Evolutionary conservation across 768 basidiomycete species (phyloP).

Genomic region (Austroboletus festivus): DNA sequence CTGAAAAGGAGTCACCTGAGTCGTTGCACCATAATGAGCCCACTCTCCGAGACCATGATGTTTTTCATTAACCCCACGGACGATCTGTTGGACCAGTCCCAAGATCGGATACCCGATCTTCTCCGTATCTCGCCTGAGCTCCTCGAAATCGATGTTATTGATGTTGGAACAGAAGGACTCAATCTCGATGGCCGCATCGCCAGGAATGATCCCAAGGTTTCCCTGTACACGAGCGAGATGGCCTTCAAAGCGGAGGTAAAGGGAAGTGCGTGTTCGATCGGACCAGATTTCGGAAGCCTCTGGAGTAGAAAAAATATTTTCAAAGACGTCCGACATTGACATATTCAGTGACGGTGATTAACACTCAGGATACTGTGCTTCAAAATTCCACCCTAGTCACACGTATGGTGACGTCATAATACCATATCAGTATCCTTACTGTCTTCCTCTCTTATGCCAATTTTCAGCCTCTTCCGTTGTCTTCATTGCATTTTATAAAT

Average conservation of each 20-base stretch:
- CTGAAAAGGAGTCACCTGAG: constrained; percentile 34
- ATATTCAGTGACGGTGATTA: not conserved
- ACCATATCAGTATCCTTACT: too few relatives aligned
- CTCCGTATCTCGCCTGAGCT: constrained; percentile 38
- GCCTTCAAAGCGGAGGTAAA: constrained; percentile 32
- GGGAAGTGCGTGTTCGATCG: constrained; percentile 26
- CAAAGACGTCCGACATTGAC: constrained; percentile 29
- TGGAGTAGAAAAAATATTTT: constrained; percentile 39
- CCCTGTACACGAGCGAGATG: constrained; percentile 38
- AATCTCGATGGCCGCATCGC: constrained; percentile 36
- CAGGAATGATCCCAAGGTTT: constrained; percentile 38
- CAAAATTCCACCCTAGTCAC: too few relatives aligned
- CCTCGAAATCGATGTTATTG: constrained; percentile 37
- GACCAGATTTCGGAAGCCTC: constrained; percentile 40
- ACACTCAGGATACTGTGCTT: too few relatives aligned
- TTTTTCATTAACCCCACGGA: constrained; percentile 34
- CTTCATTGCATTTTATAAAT: too few relatives aligned
- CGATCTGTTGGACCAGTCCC: constrained; percentile 43
- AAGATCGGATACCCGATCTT: constrained; percentile 45
- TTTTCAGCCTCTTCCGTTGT: too few relatives aligned
- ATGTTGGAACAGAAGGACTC: constrained; percentile 32
- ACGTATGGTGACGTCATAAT: too few relatives aligned
- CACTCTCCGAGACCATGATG: constrained; percentile 42
- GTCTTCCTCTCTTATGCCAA: too few relatives aligned
- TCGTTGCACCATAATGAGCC: constrained; percentile 48